Conservation (phyloP, 371 early-diverging fungal genomes). For the Sporodiniella umbellata region DNA sequence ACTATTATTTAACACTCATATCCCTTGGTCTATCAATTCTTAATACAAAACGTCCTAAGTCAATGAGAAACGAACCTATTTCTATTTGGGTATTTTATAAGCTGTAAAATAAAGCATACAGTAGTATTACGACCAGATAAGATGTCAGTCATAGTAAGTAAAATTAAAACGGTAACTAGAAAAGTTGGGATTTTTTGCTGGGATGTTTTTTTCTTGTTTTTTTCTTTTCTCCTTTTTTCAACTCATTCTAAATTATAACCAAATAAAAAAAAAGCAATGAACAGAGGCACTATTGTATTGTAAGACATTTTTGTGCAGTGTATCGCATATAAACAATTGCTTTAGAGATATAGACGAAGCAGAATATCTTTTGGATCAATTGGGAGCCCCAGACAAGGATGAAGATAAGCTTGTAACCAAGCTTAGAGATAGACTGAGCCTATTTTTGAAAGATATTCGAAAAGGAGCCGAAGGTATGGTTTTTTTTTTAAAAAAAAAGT, state of each 20-base stretch:
- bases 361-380: conserved; percentile 47
- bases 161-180: no score
- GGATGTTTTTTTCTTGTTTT: not conserved
- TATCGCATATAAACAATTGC: not conserved
- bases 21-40: no score
- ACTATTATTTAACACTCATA: no score
- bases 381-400: conserved; percentile 43
- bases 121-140: no score
- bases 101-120: no score
- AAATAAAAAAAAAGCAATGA: conserved; percentile 10
- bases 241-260: no score
- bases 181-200: not conserved
- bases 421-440: conserved; percentile 38
- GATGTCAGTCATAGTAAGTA: no score
- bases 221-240: not conserved
- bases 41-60: no score
- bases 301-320: conserved; percentile 4
- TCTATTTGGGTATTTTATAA: no score
- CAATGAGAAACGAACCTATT: no score
- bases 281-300: conserved; percentile 30
- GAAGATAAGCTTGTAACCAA: conserved; percentile 44
- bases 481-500: not conserved
- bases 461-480: conserved; percentile 46
- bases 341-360: conserved; percentile 53
- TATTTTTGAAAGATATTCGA: conserved; percentile 40